A percentile compares a stretch with the other conserved stretches of the same genome.
These are phyloP conservation scores for Alternaria gaisen DNA, from an alignment of 2,329 filamentous ascomycete genomes.

Conservation along the genomic window DNA sequence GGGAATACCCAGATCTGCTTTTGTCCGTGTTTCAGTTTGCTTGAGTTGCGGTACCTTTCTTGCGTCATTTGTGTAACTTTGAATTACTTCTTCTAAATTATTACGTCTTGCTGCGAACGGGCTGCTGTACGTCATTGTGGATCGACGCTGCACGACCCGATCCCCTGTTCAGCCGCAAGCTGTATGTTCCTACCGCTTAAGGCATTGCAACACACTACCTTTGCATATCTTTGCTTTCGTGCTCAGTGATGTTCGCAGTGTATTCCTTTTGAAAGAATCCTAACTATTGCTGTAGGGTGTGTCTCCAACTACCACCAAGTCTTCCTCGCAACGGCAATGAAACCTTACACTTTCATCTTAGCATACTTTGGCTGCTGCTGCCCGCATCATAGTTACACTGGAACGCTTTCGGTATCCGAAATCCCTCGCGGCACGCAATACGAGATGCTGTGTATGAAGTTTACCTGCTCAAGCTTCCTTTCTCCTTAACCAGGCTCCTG, in stretches of 20 bases:
- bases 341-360: background rate
- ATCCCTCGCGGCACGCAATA: background rate
- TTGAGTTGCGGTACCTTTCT: background rate
- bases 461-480: background rate
- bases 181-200: conserved; percentile 4
- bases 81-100: background rate
- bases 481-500: background rate
- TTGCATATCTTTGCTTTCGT: background rate
- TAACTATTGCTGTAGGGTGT: background rate
- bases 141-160: conserved; percentile 14
- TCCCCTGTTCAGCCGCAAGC: background rate
- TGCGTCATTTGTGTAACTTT: conserved; percentile 6
- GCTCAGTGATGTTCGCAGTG: background rate
- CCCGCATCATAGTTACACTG: background rate
- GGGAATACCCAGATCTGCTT: conserved; percentile 14
- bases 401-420: background rate
- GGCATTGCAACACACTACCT: background rate
- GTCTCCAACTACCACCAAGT: background rate
- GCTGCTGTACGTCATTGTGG: conserved; percentile 11
- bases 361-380: background rate
- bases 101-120: conserved; percentile 2
- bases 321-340: background rate
- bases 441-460: background rate
- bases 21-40: background rate
- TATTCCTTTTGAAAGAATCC: background rate